Evolutionary conservation across 2,329 filamentous ascomycete genomes (phyloP), one percentile per base, ranked within the genome.

Genomic region (Diaporthe capsici): DNA sequence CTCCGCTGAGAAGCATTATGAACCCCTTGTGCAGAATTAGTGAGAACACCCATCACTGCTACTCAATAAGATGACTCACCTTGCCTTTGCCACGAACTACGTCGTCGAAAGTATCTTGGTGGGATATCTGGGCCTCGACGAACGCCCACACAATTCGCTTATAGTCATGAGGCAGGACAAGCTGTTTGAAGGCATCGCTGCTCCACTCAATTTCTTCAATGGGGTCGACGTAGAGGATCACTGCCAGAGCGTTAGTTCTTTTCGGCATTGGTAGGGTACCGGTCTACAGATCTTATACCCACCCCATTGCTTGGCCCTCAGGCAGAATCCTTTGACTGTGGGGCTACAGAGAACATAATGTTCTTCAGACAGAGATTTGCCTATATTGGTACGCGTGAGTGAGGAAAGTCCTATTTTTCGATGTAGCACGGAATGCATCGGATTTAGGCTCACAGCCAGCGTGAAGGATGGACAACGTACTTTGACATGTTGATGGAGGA

Each of bases 141-240:
- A 72, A 72, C 8, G 55, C 28, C n/a, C 57, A 44, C 5, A 72
- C 49, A 2, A 83, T 74, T 0, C 85, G 84, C n/a, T 89, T 82
- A 25, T 88, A 86, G 8, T 89, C 84, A 0, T 72, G 57, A 7
- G 70, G 70, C 39, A 72, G 55, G 8, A 39, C 58, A 9, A 72
- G 70, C 6, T 82, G 84, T 28, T 81, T 78, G 70, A 89, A 89
- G 12, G 87, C 87, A 39, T 84, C 79, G 4, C 84, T 82, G 75
- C 87, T 86, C 84, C 87, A 90, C 25, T 61, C 31, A 3, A 61
- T 61, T 2, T 61, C 57, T 0, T 2, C 13, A 12, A 61, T 25
- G 1, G 22, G 25, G 17, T 61, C 22, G 31, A 61, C 31, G 8
- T 42, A 53, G 13, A 53, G 15, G 10, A 8, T 12, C 9, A 53